These are phyloP conservation scores for Penicillium brasilianum DNA, from an alignment of 2,329 filamentous ascomycete species.

Conservation along the genomic window DNA sequence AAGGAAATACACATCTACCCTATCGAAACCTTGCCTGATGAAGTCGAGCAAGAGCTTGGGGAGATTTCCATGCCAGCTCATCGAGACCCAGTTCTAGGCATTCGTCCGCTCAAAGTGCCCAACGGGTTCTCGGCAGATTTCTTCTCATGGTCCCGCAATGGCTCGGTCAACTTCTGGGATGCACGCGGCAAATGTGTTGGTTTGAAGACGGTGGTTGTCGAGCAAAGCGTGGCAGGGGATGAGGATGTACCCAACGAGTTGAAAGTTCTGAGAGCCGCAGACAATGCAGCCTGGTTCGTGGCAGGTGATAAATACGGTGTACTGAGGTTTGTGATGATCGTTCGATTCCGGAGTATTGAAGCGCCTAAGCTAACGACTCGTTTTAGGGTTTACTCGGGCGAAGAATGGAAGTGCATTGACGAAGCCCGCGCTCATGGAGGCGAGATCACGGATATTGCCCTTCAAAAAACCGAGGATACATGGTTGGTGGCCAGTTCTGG, in stretches of 20 bases:
- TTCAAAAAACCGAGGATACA: constrained; percentile 66
- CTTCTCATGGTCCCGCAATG: constrained; percentile 85
- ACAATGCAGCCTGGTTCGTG: constrained; percentile 70
- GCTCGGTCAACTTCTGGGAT: constrained; percentile 82
- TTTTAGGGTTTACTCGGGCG: constrained; percentile 44
- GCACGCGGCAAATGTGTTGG: constrained; percentile 70
- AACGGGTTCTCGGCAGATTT: constrained; percentile 73
- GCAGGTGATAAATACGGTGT: constrained; percentile 87
- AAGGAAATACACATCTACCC: constrained; percentile 69
- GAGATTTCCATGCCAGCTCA: constrained; percentile 59
- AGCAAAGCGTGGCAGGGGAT: constrained; percentile 58
- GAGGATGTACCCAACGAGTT: constrained; percentile 60
- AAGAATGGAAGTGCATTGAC: constrained; percentile 65
- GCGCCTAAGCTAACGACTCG: constrained; percentile 23
- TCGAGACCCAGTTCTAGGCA: constrained; percentile 68
- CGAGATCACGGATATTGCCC: constrained; percentile 80
- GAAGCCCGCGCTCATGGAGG: constrained; percentile 84
- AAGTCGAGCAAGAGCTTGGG: constrained; percentile 36
- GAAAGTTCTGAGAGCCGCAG: constrained; percentile 63
- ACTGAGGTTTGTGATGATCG: constrained; percentile 56
- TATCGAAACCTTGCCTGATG: constrained; percentile 51
- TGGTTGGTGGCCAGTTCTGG: constrained; percentile 81
- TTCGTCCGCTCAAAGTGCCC: constrained; percentile 66
- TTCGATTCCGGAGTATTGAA: neutral
- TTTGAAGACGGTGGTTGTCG: constrained; percentile 70